Evolutionary conservation across 106 monocot genomes (phyloP), one percentile per base, ranked within the genome.

Genomic region (Ottelia alismoides): DNA sequence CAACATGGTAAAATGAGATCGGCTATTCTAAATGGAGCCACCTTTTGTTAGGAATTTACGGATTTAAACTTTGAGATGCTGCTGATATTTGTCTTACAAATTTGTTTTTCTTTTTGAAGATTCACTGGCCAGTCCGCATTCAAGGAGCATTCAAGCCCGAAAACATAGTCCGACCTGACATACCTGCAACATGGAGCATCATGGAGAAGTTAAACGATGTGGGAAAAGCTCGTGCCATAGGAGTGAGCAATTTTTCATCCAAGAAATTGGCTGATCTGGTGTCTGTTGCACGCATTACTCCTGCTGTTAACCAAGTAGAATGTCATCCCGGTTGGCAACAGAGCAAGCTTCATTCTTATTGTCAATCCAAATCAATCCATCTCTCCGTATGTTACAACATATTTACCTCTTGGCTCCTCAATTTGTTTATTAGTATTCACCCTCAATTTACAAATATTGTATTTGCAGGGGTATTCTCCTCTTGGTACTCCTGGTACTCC

Each of bases 161-260:
- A 57, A 76, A 72, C 58, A 26, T 74, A 52, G 23, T 87, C 18
- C 49, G 54, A 28, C 70, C 62, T 21, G 82, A 87, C 51, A 73
- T 87, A 57, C 87, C 87, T 35, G 63, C 31, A 21, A 87, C 87
- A 1, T 87, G 87, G 87, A 62, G 47, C 31, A 82, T 82, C 30
- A 72, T 87, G 78, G 87, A 87, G 40, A 72, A 76, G 47, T 43
- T 82, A 25, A 63, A 75, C 20, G 70, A 75, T 63, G 69, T 72
- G n/a, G 82, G 78, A 5, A 87, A 87, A 63, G 75, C 87, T 31
- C 74, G 63, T 43, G 78, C 87, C 19, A 78, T 87, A 17, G 87
- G 87, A 0, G 81, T 82, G 49, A 82, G 82, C 54, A 87, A 87
- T 58, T 87, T 86, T 50, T 65, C 77, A 31, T 61, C 67, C 12